Percentiles rank a stretch among this genome's conserved stretches.
These are phyloP conservation scores for Suhomyces yuchorum DNA, from an alignment of 1,139 yeast species.

Conservation along the genomic window DNA sequence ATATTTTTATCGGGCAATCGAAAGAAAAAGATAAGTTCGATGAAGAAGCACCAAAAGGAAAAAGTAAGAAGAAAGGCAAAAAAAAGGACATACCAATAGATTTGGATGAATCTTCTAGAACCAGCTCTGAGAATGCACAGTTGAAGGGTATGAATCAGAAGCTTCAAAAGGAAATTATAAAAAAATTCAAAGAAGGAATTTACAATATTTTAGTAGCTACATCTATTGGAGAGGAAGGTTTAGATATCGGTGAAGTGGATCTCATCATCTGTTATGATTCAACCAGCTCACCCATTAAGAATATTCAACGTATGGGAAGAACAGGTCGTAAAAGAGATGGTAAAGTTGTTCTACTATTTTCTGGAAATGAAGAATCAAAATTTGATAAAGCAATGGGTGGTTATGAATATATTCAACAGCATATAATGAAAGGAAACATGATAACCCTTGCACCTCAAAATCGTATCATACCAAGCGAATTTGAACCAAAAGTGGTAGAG, in stretches of 20 bases:
- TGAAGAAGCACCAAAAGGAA: conserved; percentile 45
- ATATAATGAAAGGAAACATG: conserved; percentile 48
- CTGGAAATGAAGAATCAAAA: conserved; percentile 76
- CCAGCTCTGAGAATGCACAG: conserved; percentile 58
- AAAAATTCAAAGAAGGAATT: conserved; percentile 67
- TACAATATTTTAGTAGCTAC: conserved; percentile 89
- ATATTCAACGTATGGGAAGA: conserved; percentile 95
- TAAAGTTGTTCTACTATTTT: conserved; percentile 70
- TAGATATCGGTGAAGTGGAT: conserved; percentile 98
- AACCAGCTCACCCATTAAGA: conserved; percentile 90
- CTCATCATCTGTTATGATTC: conserved; percentile 90
- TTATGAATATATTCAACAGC: conserved; percentile 75
- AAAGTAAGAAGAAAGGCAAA: conserved; percentile 21
- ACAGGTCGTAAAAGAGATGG: conserved; percentile 97
- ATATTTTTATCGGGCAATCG: conserved; percentile 87
- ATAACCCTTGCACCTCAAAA: conserved; percentile 51
- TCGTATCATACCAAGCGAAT: conserved; percentile 64
- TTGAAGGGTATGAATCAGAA: conserved; percentile 69
- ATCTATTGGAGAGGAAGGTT: conserved; percentile 97
- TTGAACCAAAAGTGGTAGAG: conserved; percentile 58
- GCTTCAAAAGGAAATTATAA: conserved; percentile 70
- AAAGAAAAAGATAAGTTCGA: conserved; percentile 62
- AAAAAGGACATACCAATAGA: conserved; percentile 21
- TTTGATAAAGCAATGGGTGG: conserved; percentile 86
- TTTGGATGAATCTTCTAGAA: conserved; percentile 14